phyloP scores from a whole-genome alignment of 2,329 filamentous ascomycete species.

The Pseudogymnoascus sp. region DNA sequence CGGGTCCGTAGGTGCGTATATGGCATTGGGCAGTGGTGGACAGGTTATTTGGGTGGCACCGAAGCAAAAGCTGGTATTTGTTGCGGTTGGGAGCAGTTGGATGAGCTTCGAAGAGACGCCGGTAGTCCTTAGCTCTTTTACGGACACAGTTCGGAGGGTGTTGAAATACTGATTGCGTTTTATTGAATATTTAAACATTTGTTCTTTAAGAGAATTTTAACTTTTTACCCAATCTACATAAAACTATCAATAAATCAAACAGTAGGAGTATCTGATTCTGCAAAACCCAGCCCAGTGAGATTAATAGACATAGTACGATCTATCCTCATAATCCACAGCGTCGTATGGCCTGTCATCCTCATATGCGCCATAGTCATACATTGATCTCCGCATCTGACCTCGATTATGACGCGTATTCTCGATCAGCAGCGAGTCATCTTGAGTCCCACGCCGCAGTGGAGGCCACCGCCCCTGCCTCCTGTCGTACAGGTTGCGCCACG shows the following conservation, averaged over 20 bases:
- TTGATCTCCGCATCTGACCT: background rate
- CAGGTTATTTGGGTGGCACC: constrained; percentile 3
- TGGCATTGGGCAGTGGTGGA: background rate
- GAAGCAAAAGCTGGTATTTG: background rate
- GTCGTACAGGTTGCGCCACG: background rate
- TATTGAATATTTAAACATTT: background rate
- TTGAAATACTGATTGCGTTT: background rate
- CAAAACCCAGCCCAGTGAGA: background rate
- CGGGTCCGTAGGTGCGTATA: background rate
- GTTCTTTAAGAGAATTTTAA: background rate
- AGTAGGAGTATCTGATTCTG: background rate
- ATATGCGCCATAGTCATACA: background rate
- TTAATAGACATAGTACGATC: background rate
- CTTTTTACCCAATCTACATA: background rate
- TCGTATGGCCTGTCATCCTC: background rate
- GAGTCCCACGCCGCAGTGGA: background rate
- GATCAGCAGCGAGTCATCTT: background rate
- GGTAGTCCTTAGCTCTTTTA: background rate
- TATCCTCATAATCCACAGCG: background rate
- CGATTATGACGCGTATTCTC: background rate
- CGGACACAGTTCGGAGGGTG: background rate
- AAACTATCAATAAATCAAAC: background rate
- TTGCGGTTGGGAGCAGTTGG: background rate
- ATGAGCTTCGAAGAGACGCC: background rate
- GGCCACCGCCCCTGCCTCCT: background rate